Conservation (phyloP, 139 green algal genomes). For the Chlamydomonas eustigma region DNA sequence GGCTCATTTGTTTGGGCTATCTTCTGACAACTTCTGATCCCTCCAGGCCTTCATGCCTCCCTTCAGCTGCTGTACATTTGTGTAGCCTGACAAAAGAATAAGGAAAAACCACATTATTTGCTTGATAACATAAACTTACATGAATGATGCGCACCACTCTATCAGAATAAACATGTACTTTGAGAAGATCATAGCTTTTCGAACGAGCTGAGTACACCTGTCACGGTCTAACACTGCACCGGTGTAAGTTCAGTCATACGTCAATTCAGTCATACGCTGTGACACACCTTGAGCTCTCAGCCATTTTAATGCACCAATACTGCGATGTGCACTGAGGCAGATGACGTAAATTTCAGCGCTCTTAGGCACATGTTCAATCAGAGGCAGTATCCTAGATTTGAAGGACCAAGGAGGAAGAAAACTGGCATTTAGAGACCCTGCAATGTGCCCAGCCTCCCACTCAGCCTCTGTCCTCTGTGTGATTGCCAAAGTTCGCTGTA, state of each 20-base stretch:
- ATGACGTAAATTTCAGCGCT: conserved; percentile 21
- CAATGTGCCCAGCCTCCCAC: conserved; percentile 1
- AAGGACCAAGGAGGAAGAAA: conserved; percentile 36
- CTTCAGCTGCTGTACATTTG: neutral
- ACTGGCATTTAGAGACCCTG: neutral
- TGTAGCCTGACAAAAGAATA: neutral
- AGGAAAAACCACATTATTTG: neutral
- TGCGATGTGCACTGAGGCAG: conserved; percentile 29
- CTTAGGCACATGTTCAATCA: neutral
- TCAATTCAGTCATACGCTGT: neutral
- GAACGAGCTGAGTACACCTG: no score
- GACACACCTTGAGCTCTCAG: conserved; percentile 15
- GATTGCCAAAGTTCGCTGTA: no score
- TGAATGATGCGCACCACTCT: no score
- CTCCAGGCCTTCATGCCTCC: conserved; percentile 31
- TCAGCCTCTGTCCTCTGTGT: neutral
- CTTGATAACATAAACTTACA: no score
- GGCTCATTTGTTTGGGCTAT: no score
- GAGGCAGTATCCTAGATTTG: neutral
- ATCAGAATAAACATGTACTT: no score
- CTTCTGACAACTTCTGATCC: conserved; percentile 10
- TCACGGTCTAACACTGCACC: no score
- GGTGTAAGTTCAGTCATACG: neutral
- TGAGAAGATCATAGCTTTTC: no score
- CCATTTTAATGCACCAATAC: conserved; percentile 33